phyloP scores from a whole-genome alignment of 225 moss, liverwort and hornwort species.

The Lunularia cruciata region DNA sequence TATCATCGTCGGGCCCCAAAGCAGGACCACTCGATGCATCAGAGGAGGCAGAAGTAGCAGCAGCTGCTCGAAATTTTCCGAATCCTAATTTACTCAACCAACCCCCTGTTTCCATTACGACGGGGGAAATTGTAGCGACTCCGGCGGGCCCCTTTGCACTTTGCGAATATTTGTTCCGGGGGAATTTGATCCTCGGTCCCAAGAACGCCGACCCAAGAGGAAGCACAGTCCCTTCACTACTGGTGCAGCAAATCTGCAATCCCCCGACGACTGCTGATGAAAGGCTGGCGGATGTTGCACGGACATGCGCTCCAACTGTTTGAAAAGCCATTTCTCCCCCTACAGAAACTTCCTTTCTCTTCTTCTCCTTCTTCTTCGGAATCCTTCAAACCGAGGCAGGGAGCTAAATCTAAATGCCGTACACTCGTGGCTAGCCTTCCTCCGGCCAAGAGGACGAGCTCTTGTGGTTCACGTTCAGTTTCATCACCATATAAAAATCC shows the following conservation, averaged over 20 bases:
- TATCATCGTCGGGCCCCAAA: conserved; percentile 59
- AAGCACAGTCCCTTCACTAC: neutral
- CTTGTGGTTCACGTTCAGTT: neutral
- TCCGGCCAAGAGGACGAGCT: neutral
- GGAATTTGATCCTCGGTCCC: conserved; percentile 3
- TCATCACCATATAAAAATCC: too few relatives aligned
- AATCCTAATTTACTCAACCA: conserved; percentile 73
- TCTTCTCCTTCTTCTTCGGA: neutral
- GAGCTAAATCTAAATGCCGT: neutral
- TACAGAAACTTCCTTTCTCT: neutral
- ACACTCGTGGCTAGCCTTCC: neutral
- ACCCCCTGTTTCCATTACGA: conserved; percentile 30
- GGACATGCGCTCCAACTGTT: neutral
- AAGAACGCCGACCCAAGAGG: conserved; percentile 1
- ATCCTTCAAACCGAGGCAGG: neutral
- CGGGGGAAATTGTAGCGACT: neutral
- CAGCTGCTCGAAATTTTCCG: conserved; percentile 32
- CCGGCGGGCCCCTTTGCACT: neutral
- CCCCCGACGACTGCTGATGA: neutral
- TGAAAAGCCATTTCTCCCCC: conserved; percentile 24
- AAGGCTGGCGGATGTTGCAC: conserved; percentile 1
- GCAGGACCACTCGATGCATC: conserved; percentile 36
- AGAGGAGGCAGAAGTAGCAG: conserved; percentile 27
- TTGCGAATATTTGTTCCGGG: too few relatives aligned
- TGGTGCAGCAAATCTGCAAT: neutral